Conservation (phyloP, 164 flowering plant genomes). For the Vitis vinifera region DNA sequence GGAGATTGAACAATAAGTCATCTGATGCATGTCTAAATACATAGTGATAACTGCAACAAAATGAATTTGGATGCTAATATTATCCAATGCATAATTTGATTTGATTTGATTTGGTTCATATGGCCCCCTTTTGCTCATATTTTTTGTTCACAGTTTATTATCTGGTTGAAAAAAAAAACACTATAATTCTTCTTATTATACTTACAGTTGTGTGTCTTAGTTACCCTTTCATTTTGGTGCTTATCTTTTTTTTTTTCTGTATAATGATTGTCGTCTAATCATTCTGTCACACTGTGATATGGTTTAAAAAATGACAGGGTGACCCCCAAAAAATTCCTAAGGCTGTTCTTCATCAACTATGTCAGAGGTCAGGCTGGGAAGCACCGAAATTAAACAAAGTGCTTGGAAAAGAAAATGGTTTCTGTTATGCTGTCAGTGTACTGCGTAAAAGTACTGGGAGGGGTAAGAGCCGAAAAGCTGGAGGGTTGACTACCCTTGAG, state of each 20-base stretch:
- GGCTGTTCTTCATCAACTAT: constrained; percentile 87
- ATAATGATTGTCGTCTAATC: not conserved
- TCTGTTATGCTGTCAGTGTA: constrained; percentile 65
- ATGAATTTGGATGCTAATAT: not conserved
- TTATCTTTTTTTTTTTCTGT: not conserved
- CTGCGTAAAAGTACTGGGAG: constrained; percentile 86
- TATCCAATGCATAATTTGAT: not conserved
- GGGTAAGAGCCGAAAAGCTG: constrained; percentile 90
- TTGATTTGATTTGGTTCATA: not conserved
- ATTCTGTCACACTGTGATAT: not conserved
- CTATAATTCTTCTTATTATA: too few species aligned
- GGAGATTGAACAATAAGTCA: too few species aligned
- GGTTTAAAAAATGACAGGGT: constrained; percentile 44
- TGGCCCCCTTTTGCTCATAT: not conserved
- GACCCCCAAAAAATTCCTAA: constrained; percentile 79
- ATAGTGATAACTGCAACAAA: too few species aligned
- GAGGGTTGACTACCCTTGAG: constrained; percentile 74
- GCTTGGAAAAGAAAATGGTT: constrained; percentile 32
- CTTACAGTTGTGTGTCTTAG: not conserved
- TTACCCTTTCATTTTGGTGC: not conserved
- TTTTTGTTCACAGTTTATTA: not conserved
- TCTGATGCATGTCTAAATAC: too few species aligned
- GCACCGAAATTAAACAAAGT: constrained; percentile 83
- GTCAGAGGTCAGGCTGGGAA: constrained; percentile 89
- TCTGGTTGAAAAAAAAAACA: too few species aligned